Conservation (phyloP, 129 eudicot genomes). For the Lonicera japonica region DNA sequence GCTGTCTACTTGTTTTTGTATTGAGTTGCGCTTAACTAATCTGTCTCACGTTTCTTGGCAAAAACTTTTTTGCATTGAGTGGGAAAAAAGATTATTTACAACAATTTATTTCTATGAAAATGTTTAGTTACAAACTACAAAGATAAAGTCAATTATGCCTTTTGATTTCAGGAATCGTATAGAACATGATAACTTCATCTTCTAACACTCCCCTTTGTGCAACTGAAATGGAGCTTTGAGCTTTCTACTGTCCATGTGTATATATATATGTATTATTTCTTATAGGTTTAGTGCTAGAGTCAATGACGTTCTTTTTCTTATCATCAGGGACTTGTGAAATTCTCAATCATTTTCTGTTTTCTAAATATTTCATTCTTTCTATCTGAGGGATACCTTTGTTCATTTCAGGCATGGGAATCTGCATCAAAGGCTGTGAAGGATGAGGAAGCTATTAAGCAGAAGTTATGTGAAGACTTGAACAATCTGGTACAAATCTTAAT, state of each 20-base stretch:
- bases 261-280: neutral
- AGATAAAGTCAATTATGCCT: no score
- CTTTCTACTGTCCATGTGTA: neutral
- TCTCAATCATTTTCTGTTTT: neutral
- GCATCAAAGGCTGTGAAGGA: conserved; percentile 79
- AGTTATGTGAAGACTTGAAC: conserved; percentile 87
- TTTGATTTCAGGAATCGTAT: no score
- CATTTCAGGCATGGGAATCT: conserved; percentile 73
- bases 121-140: no score
- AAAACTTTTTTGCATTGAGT: no score
- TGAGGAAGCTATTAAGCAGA: conserved; percentile 82
- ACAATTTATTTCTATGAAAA: no score
- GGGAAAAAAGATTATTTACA: no score
- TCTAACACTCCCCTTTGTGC: neutral
- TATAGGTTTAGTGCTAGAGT: neutral
- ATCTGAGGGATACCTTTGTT: conserved; percentile 10
- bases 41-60: no score
- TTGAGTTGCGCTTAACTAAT: no score
- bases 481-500: conserved; percentile 42
- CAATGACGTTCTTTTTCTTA: neutral
- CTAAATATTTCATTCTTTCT: neutral
- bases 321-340: neutral
- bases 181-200: neutral
- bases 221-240: neutral
- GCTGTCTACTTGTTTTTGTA: no score